Percentiles rank a stretch among this genome's conserved stretches.
phyloP scores from a whole-genome alignment of 805 yeast species.

The fission yeast (Schizosaccharomyces pombe) region DNA sequence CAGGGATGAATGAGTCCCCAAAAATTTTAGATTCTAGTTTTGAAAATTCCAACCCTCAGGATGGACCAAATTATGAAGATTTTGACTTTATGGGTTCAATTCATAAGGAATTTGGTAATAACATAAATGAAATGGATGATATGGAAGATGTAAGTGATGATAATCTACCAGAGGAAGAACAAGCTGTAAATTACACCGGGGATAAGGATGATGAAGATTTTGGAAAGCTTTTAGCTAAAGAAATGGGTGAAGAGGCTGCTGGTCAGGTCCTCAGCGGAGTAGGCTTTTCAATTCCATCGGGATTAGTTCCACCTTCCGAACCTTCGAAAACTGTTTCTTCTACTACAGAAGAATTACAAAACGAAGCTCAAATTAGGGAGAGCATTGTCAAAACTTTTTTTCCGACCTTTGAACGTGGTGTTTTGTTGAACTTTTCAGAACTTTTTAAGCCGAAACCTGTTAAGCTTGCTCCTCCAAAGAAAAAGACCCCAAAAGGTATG shows the following conservation, averaged over 20 bases:
- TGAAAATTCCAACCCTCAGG: not conserved
- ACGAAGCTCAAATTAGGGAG: constrained; percentile 10
- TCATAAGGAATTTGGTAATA: constrained; percentile 1
- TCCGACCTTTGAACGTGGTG: constrained; percentile 36
- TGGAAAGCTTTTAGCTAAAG: constrained; percentile 16
- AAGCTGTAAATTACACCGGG: not conserved
- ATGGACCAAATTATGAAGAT: not conserved
- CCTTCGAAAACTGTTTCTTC: constrained; percentile 6
- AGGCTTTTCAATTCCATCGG: constrained; percentile 7
- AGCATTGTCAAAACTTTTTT: constrained; percentile 20
- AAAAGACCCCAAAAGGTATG: not conserved
- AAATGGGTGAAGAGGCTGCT: constrained; percentile 12
- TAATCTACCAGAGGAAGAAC: constrained; percentile 1
- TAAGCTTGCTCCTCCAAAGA: constrained; percentile 15
- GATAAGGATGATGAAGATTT: constrained; percentile 10
- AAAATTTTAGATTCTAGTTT: not conserved
- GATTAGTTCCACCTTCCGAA: not conserved
- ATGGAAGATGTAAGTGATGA: constrained; percentile 5
- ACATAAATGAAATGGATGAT: constrained; percentile 3
- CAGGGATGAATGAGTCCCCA: not conserved
- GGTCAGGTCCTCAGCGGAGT: constrained; percentile 15
- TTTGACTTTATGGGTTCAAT: no score
- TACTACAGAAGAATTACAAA: constrained; percentile 10
- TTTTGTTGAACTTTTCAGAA: constrained; percentile 38
- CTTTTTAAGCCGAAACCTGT: constrained; percentile 42